Percentiles rank a stretch among this genome's conserved stretches.
Evolutionary conservation across 192 early-diverging fungal species (phyloP).

Genomic region (Phlyctochytrium arcticum): DNA sequence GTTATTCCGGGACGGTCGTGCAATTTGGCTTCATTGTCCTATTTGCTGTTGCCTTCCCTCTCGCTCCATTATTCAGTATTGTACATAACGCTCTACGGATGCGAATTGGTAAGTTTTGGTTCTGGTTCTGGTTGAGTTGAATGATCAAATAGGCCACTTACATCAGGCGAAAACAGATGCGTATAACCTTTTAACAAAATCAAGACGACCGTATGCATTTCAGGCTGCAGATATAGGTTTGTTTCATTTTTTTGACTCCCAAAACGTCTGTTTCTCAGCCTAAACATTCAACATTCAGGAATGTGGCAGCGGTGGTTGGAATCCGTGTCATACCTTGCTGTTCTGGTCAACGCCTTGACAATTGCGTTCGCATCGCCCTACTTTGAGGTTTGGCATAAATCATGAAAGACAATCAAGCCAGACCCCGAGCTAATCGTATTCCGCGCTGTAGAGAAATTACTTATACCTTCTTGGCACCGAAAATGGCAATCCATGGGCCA

Average conservation of each 20-base stretch:
- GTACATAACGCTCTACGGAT: constrained; percentile 59
- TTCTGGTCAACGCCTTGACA: constrained; percentile 32
- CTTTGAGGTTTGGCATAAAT: constrained; percentile 7
- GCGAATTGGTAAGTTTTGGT: constrained; percentile 48
- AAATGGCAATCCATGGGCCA: not conserved
- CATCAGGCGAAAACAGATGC: not conserved
- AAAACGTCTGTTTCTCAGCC: not conserved
- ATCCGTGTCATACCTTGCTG: constrained; percentile 7
- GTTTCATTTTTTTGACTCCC: constrained; percentile 3
- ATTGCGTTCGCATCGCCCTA: constrained; percentile 33
- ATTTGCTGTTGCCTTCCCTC: constrained; percentile 63
- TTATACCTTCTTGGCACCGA: constrained; percentile 5
- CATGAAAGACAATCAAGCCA: too few relatives aligned
- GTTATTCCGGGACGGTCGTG: constrained; percentile 33
- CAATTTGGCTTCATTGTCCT: constrained; percentile 70
- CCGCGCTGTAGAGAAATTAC: constrained; percentile 2
- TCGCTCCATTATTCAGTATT: constrained; percentile 64
- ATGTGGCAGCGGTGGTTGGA: not conserved
- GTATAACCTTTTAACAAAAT: constrained; percentile 15
- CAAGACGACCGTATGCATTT: constrained; percentile 19
- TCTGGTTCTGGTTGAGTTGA: not conserved
- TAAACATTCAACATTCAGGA: not conserved
- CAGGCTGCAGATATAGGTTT: constrained; percentile 27
- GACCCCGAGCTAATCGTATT: too few relatives aligned
- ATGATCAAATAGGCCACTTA: not conserved